Evolutionary conservation across 2,329 filamentous ascomycete genomes (phyloP), one percentile per base, ranked within the genome.

Genomic region (Incumbomyces lentus): DNA sequence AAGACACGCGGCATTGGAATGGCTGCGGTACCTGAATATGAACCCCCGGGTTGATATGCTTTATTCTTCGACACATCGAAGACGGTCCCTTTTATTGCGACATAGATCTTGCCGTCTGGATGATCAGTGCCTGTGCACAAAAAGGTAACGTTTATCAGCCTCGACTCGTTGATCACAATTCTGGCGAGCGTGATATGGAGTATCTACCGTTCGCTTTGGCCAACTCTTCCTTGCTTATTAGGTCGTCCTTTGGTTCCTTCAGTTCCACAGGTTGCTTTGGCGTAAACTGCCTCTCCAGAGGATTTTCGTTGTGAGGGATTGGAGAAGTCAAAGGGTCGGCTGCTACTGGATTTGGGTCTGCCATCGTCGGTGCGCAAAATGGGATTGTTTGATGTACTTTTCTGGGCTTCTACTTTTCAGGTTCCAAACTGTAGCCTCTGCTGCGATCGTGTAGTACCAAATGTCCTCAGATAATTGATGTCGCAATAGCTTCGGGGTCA

Each of bases 31-130:
- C 92, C 85, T 58, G 86, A 77, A 66, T 98, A 98, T 52, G 82
- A 80, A 40, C 86, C 89, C 18, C 81, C 83, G 8, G 84, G 80
- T 39, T 81, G 79, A 64, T 98, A 98, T 13, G 85, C 81, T 54
- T 84, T 81, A 66, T 96, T 98, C 43, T 83, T 85, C 18, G 79
- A 87, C 50, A 98, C 92, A 61, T 98, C 90, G 61, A 95, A 98
- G 44, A 98, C 83, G 51, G 84, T 86, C 57, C 92, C 90, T 83
- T 95, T 79, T 60, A 82, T 81, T 13, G 75, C 76, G 31, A 81
- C 74, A 52, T 75, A 70, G 4, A 72, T 79, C 11, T 68, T 62
- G 44, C 59, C 64, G 38, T 64, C 64, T 70, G 46, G 19, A 34
- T 31, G n/a, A 30, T 46, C 36, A 34, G 52, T 46, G 34, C 14